These are phyloP conservation scores for Rhizopus delemar DNA, from an alignment of 371 early-diverging fungal species.

Conservation along the genomic window DNA sequence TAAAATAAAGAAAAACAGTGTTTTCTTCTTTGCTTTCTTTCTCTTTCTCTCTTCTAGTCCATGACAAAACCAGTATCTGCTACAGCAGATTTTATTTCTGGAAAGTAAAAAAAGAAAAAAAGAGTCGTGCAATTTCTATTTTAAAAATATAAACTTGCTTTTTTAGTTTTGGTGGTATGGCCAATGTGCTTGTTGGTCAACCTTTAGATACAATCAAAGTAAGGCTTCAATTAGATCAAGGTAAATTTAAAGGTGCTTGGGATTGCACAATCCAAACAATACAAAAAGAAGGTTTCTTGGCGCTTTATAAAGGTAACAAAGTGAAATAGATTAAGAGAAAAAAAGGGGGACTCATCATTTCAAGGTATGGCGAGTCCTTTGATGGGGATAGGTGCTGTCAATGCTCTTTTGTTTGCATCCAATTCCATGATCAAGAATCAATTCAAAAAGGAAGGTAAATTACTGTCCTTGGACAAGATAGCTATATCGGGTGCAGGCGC, in stretches of 20 bases:
- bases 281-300: conserved; percentile 66
- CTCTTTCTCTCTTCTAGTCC: conserved; percentile 6
- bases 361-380: conserved; percentile 79
- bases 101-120: conserved; percentile 43
- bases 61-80: conserved; percentile 29
- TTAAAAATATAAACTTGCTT: background rate
- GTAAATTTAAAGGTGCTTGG: conserved; percentile 70
- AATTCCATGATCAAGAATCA: conserved; percentile 64
- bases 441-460: conserved; percentile 6
- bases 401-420: conserved; percentile 79
- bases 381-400: conserved; percentile 82
- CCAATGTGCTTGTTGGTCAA: conserved; percentile 48
- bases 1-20: background rate
- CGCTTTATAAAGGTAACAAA: conserved; percentile 75
- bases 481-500: conserved; percentile 81
- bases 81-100: conserved; percentile 49
- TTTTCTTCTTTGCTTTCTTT: background rate
- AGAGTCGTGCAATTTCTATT: background rate
- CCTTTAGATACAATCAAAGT: conserved; percentile 75
- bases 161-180: conserved; percentile 48
- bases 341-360: conserved; percentile 15
- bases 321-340: background rate
- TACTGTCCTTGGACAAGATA: conserved; percentile 59
- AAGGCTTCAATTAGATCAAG: conserved; percentile 53
- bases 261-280: conserved; percentile 71